Percentiles rank a stretch among this genome's conserved stretches.
Evolutionary conservation across 495 filamentous ascomycete genomes (phyloP).

Genomic region (Penicillium desertorum): DNA sequence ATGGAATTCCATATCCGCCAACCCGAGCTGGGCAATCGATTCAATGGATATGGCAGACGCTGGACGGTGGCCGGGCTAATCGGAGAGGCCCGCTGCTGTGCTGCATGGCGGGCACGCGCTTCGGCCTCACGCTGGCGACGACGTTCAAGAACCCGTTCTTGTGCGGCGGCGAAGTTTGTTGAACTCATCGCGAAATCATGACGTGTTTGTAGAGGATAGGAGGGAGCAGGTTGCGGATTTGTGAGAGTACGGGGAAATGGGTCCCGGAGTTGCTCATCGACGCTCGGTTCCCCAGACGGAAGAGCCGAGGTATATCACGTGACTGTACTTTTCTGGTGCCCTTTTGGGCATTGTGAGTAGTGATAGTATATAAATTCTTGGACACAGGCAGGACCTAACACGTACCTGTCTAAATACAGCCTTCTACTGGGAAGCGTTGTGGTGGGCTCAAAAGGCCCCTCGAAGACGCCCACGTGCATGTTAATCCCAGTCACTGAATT

Average conservation of each 20-base stretch:
- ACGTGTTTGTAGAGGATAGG: slow-evolving; percentile 16
- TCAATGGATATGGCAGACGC: slow-evolving; percentile 64
- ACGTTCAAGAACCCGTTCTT: slow-evolving; percentile 76
- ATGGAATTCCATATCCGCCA: slow-evolving; percentile 67
- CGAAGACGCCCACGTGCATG: background rate
- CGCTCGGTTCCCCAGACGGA: slow-evolving; percentile 37
- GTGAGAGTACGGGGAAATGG: slow-evolving; percentile 15
- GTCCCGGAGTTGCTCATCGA: slow-evolving; percentile 15
- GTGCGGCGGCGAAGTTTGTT: slow-evolving; percentile 79
- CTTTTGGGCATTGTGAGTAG: background rate
- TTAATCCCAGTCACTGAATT: background rate
- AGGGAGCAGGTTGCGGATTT: background rate
- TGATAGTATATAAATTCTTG: background rate
- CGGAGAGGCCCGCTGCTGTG: slow-evolving; percentile 58
- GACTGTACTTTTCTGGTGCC: background rate
- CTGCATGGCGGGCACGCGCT: slow-evolving; percentile 53
- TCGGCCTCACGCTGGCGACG: slow-evolving; percentile 69
- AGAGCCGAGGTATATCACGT: slow-evolving; percentile 34
- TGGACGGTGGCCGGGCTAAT: slow-evolving; percentile 52
- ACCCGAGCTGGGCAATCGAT: slow-evolving; percentile 55
- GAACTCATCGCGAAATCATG: slow-evolving; percentile 62
- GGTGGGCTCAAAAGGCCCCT: background rate
- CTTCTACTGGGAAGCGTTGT: background rate
- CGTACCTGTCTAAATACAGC: background rate
- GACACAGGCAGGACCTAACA: background rate